Evolutionary conservation across 345 rosid genomes (phyloP), one percentile per base, ranked within the genome.

Genomic region (Syzygium jambos): DNA sequence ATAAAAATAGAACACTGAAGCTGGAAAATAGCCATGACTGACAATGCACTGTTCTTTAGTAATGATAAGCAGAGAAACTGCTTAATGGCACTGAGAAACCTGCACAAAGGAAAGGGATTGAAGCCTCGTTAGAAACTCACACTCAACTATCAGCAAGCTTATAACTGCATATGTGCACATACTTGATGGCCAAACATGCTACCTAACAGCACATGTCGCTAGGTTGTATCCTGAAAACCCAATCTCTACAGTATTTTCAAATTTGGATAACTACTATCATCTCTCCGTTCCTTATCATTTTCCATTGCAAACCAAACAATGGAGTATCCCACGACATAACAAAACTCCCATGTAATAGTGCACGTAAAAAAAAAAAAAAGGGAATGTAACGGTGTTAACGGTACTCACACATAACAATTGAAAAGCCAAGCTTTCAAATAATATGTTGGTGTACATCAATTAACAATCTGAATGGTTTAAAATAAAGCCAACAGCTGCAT

Each of bases 1-100:
- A 91, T 92, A 91, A 97, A 95, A 90, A 97, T 96, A 87, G 95
- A 94, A 89, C 99, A 97, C 88, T 96, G 98, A 84, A 97, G 98
- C 91, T 96, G 99, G 93, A 96, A 97, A 90, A 97, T 92, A 77
- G 99, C 94, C 98, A 96, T 96, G 65, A 95, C 98, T 25, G 98
- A 94, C 91, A 97, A 88, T 78, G 98, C 98, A 91, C 98, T 97
- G 92, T 97, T 96, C 95, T 97, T 97, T 85, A 97, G 92, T 92
- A 97, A 88, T 19, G 99, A 97, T 89, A 97, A 87, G 94, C 98
- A 97, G 85, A 96, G 98, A 88, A 91, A 96, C 89, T 97, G 97
- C 93, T 95, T 97, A 27, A 96, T 89, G 86, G 94, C 96, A 93
- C 88, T 93, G 80, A 97, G 96, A 94, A 95, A 96, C 95, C 99